Conservation (phyloP, 768 basidiomycete species). For the Kwoniella botswanensis region DNA sequence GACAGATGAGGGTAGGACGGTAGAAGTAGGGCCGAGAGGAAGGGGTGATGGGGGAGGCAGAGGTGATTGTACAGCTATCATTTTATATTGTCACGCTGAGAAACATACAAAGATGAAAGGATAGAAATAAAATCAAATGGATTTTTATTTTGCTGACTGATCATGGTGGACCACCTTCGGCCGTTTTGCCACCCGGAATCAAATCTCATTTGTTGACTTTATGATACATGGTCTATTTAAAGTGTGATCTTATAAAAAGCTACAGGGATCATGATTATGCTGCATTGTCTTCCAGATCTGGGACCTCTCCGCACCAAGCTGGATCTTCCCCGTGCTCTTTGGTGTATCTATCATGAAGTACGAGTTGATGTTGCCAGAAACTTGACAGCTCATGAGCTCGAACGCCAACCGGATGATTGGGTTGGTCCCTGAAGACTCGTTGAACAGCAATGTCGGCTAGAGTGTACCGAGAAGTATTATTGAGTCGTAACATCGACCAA, state of each 20-base stretch:
- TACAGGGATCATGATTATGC: constrained; percentile 18
- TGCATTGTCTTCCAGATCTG: constrained; percentile 33
- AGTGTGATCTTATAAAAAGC: not conserved
- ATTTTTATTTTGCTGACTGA: constrained; percentile 16
- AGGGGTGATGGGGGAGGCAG: constrained; percentile 41
- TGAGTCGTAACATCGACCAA: constrained; percentile 60
- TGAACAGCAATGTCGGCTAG: constrained; percentile 56
- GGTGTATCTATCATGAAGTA: constrained; percentile 70
- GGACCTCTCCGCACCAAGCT: constrained; percentile 45
- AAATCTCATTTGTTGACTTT: not conserved
- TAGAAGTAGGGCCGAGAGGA: constrained; percentile 34
- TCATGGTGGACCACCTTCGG: constrained; percentile 4
- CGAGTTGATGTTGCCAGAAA: constrained; percentile 66
- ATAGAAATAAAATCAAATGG: not conserved
- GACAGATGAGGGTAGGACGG: constrained; percentile 50
- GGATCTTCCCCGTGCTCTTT: constrained; percentile 60
- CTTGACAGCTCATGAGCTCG: constrained; percentile 67
- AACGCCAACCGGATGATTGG: constrained; percentile 59
- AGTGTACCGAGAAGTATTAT: constrained; percentile 56
- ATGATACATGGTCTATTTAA: constrained; percentile 1
- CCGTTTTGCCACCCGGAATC: constrained; percentile 25
- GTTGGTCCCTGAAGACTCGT: constrained; percentile 46
- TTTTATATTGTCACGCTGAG: constrained; percentile 2
- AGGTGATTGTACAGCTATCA: constrained; percentile 38
- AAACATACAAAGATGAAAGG: not conserved